Conservation (phyloP, 2,329 filamentous ascomycete genomes). For the Penicillium sp. region DNA sequence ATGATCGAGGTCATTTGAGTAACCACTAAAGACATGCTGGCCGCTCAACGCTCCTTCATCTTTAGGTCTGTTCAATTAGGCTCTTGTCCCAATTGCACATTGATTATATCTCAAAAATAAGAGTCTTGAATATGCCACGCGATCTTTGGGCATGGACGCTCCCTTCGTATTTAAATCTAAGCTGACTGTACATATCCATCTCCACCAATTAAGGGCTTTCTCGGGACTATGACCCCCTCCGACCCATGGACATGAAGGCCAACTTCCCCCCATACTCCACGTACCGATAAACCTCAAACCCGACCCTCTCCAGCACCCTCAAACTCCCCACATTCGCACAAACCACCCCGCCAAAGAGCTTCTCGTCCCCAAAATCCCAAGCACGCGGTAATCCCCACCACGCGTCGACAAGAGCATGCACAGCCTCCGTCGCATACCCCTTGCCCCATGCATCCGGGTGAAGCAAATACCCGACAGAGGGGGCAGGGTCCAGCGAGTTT, state of each 20-base stretch:
- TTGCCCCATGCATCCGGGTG: slow-evolving; percentile 58
- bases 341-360: slow-evolving; percentile 55
- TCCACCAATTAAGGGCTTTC: too few relatives aligned
- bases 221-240: not conserved
- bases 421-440: slow-evolving; percentile 62
- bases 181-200: too few relatives aligned
- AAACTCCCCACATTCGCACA: slow-evolving; percentile 58
- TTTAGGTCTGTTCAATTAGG: too few relatives aligned
- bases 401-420: slow-evolving; percentile 38
- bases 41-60: too few relatives aligned
- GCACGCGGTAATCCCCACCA: slow-evolving; percentile 43
- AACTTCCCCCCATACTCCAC: not conserved
- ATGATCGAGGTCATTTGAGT: too few relatives aligned
- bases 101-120: too few relatives aligned
- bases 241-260: not conserved
- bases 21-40: too few relatives aligned
- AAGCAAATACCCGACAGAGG: slow-evolving; percentile 60
- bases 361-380: slow-evolving; percentile 46
- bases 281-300: slow-evolving; percentile 9
- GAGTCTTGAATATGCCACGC: too few relatives aligned
- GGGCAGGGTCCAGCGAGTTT: slow-evolving; percentile 4
- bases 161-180: too few relatives aligned
- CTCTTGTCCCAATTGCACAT: too few relatives aligned
- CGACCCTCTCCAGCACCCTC: slow-evolving; percentile 56
- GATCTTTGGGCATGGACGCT: too few relatives aligned